These are phyloP conservation scores for Penicillium dipodomyicola DNA, from an alignment of 495 filamentous ascomycete species.

Conservation along the genomic window DNA sequence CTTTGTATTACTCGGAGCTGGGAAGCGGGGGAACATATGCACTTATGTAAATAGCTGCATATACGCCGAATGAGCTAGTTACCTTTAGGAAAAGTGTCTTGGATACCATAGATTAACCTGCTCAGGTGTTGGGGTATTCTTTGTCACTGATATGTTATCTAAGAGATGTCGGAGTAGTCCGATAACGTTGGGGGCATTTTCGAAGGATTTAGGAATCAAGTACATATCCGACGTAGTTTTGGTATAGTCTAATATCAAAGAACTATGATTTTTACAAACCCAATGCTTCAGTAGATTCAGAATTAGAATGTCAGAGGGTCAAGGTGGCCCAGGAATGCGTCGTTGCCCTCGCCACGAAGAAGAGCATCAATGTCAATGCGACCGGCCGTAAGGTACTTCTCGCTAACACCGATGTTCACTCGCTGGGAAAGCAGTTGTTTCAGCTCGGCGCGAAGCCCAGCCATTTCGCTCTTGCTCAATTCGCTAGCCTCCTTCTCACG, in stretches of 20 bases:
- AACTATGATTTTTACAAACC: conserved; percentile 9
- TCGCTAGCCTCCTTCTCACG: conserved; percentile 68
- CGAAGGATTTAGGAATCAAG: neutral
- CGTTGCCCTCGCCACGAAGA: conserved; percentile 58
- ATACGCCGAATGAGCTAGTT: no score
- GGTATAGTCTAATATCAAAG: conserved; percentile 14
- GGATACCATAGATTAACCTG: neutral
- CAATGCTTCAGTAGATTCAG: neutral
- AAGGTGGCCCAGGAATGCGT: conserved; percentile 63
- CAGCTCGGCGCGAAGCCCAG: conserved; percentile 41
- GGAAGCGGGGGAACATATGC: conserved; percentile 5
- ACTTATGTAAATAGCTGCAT: conserved; percentile 10
- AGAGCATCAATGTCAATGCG: conserved; percentile 79
- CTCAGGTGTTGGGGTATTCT: neutral
- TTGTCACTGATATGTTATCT: conserved; percentile 7
- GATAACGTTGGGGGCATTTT: neutral
- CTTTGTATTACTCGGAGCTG: neutral
- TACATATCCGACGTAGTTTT: conserved; percentile 1
- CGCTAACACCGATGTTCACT: conserved; percentile 89
- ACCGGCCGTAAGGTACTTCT: conserved; percentile 79
- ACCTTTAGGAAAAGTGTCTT: neutral
- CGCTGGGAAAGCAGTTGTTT: conserved; percentile 62
- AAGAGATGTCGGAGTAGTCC: neutral
- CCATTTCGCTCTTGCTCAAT: conserved; percentile 69
- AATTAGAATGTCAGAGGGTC: conserved; percentile 48